Evolutionary conservation across 1,284 basidiomycete genomes (phyloP), one percentile per base, ranked within the genome.

Genomic region (Flammula alnicola): DNA sequence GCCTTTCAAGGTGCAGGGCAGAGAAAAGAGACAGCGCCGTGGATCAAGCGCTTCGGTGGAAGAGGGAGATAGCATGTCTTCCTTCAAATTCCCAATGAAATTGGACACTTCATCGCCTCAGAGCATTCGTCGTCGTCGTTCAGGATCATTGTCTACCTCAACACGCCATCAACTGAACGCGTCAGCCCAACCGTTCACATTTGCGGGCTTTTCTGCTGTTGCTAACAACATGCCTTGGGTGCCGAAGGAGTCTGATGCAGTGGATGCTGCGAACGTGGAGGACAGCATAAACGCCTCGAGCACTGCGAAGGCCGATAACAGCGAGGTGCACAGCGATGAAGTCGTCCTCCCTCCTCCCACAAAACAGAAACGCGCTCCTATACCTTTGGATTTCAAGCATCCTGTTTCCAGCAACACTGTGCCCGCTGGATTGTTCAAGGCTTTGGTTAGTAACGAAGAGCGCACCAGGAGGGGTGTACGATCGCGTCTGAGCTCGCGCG

Each of bases 351-450:
- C 72, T 12, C 56, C 63, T 29, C 59, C 66, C 30, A 59, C 70
- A 19, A 83, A 78, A 63, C 64, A 75, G 14, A 87, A 83, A 65
- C 83, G 88, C 38, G 82, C 88, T 8, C 88, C 90, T 2, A 84
- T 91, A 44, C 88, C 88, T 7, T 72, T 91, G 44, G 88, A 91
- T 63, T 92, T 91, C 72, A 91, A 83, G 62, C 84, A 88, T 57
- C 72, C 86, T 22, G 71, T 83, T 2, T 82, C 84, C 11, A 81
- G 73, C 19, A 89, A 88, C 59, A 91, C 87, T 12, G 85, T 91
- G 11, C 90, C 89, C 17, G 90, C 90, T 32, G 88, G 88, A 3
- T 63, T 91, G 49, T 92, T 92, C 79, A 91, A 91, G 69, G 86
- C 88, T 9, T 73, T 90, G 44, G 82, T 79, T 20, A 80, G 75